phyloP scores from a whole-genome alignment of 1,284 basidiomycete genomes.

The Abortiporus biennis region DNA sequence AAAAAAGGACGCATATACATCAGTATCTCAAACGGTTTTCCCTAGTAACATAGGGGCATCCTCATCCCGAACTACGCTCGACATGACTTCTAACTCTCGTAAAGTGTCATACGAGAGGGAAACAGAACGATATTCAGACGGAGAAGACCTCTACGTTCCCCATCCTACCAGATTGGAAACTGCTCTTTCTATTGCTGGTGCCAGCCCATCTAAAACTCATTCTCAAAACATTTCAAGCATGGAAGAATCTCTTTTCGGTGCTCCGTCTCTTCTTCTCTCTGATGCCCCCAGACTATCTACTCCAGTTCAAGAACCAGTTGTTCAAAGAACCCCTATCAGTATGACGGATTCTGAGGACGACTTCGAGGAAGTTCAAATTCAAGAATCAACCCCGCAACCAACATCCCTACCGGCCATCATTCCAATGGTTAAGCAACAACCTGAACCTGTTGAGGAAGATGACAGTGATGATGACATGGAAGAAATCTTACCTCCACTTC shows the following conservation, averaged over 20 bases:
- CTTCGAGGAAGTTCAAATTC: neutral
- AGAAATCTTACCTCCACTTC: constrained; percentile 9
- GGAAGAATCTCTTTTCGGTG: constrained; percentile 13
- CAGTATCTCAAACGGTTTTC: constrained; percentile 9
- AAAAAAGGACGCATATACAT: constrained; percentile 12
- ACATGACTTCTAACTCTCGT: constrained; percentile 5
- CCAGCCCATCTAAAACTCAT: constrained; percentile 30
- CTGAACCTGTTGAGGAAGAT: constrained; percentile 2
- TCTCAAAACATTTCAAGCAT: constrained; percentile 1
- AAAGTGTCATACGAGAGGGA: constrained; percentile 6
- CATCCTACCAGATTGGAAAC: constrained; percentile 57
- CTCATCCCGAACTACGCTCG: constrained; percentile 7
- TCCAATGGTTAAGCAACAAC: neutral
- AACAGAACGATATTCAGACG: constrained; percentile 13
- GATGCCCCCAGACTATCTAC: constrained; percentile 6
- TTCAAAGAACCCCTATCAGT: neutral
- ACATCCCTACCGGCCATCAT: neutral
- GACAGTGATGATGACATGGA: constrained; percentile 38
- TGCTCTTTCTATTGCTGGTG: constrained; percentile 56
- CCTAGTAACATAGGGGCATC: constrained; percentile 1
- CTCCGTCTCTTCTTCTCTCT: constrained; percentile 16
- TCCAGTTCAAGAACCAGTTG: neutral
- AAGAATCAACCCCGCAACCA: neutral
- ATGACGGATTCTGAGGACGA: constrained; percentile 7
- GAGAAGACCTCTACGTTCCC: constrained; percentile 39